Evolutionary conservation across 2,329 filamentous ascomycete species (phyloP).

Genomic region (Byssothecium circinans): DNA sequence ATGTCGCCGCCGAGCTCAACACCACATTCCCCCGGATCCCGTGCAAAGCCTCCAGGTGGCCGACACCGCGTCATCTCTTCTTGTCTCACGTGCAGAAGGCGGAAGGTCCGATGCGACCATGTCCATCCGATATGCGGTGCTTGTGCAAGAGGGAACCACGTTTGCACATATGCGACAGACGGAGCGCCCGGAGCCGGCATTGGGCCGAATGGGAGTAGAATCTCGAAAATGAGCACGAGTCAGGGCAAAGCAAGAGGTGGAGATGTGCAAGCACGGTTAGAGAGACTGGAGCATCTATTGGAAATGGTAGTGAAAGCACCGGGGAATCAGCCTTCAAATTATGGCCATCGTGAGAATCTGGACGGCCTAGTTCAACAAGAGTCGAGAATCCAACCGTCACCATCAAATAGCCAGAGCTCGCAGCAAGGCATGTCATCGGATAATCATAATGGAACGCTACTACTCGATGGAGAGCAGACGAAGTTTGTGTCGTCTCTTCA

Average conservation of each 20-base stretch:
- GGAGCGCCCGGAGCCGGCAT: slow-evolving; percentile 17
- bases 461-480: slow-evolving; percentile 42
- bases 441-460: slow-evolving; percentile 39
- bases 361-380: slow-evolving; percentile 25
- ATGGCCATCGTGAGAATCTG: slow-evolving; percentile 17
- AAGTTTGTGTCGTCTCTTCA: slow-evolving; percentile 46
- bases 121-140: slow-evolving; percentile 43
- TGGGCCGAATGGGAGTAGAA: slow-evolving; percentile 17
- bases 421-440: slow-evolving; percentile 42
- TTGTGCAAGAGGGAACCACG: slow-evolving; percentile 41
- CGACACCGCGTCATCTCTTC: slow-evolving; percentile 43
- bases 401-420: slow-evolving; percentile 37
- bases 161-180: slow-evolving; percentile 40
- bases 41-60: slow-evolving; percentile 30
- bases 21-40: slow-evolving; percentile 27
- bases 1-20: slow-evolving; percentile 18
- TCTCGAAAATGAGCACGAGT: slow-evolving; percentile 27
- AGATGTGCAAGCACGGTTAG: slow-evolving; percentile 42
- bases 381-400: slow-evolving; percentile 24
- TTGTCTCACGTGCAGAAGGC: slow-evolving; percentile 42
- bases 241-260: slow-evolving; percentile 26
- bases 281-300: slow-evolving; percentile 40
- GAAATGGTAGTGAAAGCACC: slow-evolving; percentile 37
- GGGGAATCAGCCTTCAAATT: slow-evolving; percentile 11
- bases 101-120: slow-evolving; percentile 45